Conservation (phyloP, 768 basidiomycete genomes). For the Leccinum subtestaceum region DNA sequence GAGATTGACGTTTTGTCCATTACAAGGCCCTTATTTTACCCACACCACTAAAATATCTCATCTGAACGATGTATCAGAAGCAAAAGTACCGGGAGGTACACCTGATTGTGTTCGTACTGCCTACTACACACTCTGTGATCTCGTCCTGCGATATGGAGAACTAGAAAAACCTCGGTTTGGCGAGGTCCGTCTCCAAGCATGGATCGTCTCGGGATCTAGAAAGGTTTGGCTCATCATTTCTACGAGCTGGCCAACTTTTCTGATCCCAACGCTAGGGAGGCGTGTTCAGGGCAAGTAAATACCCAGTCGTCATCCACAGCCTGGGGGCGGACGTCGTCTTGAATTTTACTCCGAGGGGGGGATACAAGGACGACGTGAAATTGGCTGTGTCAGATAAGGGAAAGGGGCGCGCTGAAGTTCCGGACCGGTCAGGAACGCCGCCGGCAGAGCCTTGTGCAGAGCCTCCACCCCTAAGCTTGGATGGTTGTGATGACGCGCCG, state of each 20-base stretch:
- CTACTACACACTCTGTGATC: conserved; percentile 29
- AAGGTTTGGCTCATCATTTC: conserved; percentile 34
- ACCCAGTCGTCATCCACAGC: conserved; percentile 23
- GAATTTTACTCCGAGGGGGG: conserved; percentile 23
- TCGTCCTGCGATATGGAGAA: conserved; percentile 37
- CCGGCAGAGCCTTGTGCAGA: not conserved
- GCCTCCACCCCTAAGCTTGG: not conserved
- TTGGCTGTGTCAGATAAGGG: conserved; percentile 8
- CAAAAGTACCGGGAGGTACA: conserved; percentile 26
- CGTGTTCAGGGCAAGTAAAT: conserved; percentile 22
- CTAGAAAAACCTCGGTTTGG: conserved; percentile 31
- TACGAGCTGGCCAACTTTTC: too few species aligned
- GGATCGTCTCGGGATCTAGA: conserved; percentile 40
- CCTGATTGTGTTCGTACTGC: conserved; percentile 20
- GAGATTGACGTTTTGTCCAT: conserved; percentile 3
- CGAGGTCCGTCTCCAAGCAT: conserved; percentile 39
- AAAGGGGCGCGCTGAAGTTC: conserved; percentile 9
- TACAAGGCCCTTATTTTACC: conserved; percentile 29
- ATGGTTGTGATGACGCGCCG: not conserved
- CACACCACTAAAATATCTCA: conserved; percentile 17
- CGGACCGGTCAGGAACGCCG: conserved; percentile 7
- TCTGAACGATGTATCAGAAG: conserved; percentile 9
- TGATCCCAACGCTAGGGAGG: conserved; percentile 20
- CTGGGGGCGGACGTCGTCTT: conserved; percentile 25
- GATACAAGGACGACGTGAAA: conserved; percentile 15